These are phyloP conservation scores for Amphirosellinia nigrospora DNA, from an alignment of 495 filamentous ascomycete species.

Conservation along the genomic window DNA sequence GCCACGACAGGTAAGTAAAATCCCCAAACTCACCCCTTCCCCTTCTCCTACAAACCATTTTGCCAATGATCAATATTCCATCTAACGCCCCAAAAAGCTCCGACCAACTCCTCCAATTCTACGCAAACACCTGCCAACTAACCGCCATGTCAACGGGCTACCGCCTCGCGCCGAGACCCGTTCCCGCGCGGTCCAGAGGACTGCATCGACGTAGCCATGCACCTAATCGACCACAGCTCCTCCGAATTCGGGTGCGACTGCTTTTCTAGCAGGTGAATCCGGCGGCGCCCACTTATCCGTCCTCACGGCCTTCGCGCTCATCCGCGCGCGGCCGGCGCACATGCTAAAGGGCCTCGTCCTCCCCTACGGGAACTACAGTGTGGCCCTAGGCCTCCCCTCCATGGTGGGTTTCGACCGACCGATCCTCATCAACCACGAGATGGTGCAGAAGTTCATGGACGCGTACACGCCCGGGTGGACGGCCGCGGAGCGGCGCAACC, in stretches of 20 bases:
- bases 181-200: conserved; percentile 61
- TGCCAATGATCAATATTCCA: too few relatives aligned
- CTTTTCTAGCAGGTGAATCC: conserved; percentile 10
- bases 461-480: conserved; percentile 3
- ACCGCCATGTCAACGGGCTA: conserved; percentile 59
- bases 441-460: not conserved
- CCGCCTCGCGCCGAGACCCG: conserved; percentile 65
- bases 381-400: not conserved
- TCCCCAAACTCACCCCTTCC: conserved; percentile 1
- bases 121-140: conserved; percentile 37
- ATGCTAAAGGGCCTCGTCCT: not conserved
- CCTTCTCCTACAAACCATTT: not conserved
- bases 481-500: not conserved
- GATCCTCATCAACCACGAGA: not conserved
- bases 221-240: not conserved
- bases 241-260: not conserved
- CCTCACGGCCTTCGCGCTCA: not conserved
- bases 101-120: conserved; percentile 48
- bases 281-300: not conserved
- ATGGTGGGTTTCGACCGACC: not conserved
- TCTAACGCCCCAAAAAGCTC: too few relatives aligned
- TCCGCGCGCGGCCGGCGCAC: not conserved
- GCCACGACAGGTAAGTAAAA: conserved; percentile 32
- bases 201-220: conserved; percentile 39
- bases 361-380: not conserved